phyloP scores from a whole-genome alignment of 139 green algal genomes.

The Coelastrella sp. region DNA sequence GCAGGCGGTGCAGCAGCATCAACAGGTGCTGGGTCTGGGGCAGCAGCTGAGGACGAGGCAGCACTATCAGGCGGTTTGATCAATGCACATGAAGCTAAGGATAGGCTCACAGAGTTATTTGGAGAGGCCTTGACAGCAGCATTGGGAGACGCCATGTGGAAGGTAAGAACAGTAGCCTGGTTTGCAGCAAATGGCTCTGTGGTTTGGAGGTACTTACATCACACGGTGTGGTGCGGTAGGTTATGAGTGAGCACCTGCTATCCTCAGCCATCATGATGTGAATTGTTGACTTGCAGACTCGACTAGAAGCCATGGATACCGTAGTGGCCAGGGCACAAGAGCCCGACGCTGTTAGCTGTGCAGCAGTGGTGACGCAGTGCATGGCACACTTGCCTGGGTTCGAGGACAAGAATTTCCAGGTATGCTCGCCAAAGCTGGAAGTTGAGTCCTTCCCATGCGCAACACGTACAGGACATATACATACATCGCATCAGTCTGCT shows the following conservation, averaged over 20 bases:
- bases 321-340: conserved; percentile 64
- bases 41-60: conserved; percentile 57
- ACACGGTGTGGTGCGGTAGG: no score
- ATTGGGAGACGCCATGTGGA: conserved; percentile 87
- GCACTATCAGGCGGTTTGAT: conserved; percentile 53
- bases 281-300: conserved; percentile 65
- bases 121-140: conserved; percentile 68
- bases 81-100: conserved; percentile 64
- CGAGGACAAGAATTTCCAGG: conserved; percentile 98
- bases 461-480: no score
- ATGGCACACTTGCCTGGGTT: conserved; percentile 85
- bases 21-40: background rate
- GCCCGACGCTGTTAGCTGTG: conserved; percentile 51
- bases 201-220: no score
- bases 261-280: no score
- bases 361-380: conserved; percentile 70
- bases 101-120: conserved; percentile 62
- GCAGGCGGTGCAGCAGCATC: background rate
- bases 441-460: no score
- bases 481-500: no score
- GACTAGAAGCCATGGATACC: conserved; percentile 83
- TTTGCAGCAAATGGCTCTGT: no score
- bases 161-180: conserved; percentile 63
- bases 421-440: no score
- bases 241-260: conserved; percentile 7